These are phyloP conservation scores for Setaria viridis DNA, from an alignment of 202 grass and related monocot species.

Conservation along the genomic window DNA sequence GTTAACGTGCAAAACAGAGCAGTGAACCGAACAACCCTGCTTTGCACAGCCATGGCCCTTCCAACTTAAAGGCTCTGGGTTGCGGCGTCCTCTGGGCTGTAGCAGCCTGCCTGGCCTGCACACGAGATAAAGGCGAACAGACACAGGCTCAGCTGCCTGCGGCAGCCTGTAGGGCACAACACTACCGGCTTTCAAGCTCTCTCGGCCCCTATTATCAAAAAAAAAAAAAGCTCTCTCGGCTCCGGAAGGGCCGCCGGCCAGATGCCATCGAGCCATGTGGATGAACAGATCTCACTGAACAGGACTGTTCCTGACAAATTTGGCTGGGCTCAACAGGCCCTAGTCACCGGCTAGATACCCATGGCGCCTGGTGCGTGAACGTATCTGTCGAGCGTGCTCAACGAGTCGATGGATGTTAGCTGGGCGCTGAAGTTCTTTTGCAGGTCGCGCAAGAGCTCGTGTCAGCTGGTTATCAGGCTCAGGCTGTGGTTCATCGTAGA, in stretches of 20 bases:
- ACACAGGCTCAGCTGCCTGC: constrained; percentile 25
- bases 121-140: constrained; percentile 2
- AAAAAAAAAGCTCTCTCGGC: background rate
- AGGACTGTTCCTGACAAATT: constrained; percentile 32
- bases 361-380: background rate
- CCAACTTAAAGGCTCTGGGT: background rate
- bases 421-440: background rate
- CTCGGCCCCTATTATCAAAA: no score
- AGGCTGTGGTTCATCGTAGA: background rate
- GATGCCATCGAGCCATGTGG: constrained; percentile 51
- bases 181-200: background rate
- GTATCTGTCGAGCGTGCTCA: background rate
- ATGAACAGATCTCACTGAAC: constrained; percentile 34
- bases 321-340: background rate
- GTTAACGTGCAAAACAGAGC: background rate
- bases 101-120: background rate
- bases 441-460: background rate
- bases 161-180: constrained; percentile 12
- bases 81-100: constrained; percentile 8
- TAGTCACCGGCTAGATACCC: background rate
- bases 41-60: background rate
- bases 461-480: background rate
- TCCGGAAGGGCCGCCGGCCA: constrained; percentile 22
- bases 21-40: no score
- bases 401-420: background rate